Base-by-base conservation (phyloP, 805 yeast genomes). In the Komagataella populi region DNA sequence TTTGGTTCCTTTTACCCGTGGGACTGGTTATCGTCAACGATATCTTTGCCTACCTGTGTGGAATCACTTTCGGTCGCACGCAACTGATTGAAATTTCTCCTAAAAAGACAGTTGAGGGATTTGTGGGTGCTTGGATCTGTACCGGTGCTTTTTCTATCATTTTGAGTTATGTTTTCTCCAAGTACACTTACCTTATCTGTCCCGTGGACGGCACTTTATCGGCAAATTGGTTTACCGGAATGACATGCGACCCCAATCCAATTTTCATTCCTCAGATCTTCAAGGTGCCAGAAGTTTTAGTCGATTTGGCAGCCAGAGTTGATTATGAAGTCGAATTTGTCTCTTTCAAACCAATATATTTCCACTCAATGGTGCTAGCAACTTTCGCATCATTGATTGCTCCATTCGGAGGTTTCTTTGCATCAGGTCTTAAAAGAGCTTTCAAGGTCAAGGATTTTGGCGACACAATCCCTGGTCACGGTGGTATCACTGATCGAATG, bases 341-440 rank as follows among this genome's bases (percentile, higher is more conserved):
- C 16, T 74, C 81, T 14, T 60, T 89, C 47, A 87, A 86, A 61
- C 98, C 99, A 48, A 82, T 93, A 50, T 89, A 91, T 67, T 78
- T 90, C 72, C 99, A 93, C 65, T 83, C 95, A 1, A 76, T 88
- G 53, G 76, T 83, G 46, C 70, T 91, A 54, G 95, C 97, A 14
- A 84, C 96, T 3, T 93, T 93, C 73, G 98, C 99, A 1, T 91
- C 98, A 0, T 75, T 93, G 57, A 84, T 93, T 65, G 99, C 99
- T 3, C 99, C 99, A 54, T 93, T 93, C 64, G 99, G 99, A 51
- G 99, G 99, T 1, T 93, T 93, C 66, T 93, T 93, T 61, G 98
- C 98, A 6, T 84, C 95, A 51, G 99, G 98, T n/a, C 74, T 93
- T 59, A 93, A 93, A 72, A 81, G 99, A 68, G 88, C 98, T 12